Conservation (phyloP, 2,329 filamentous ascomycete genomes). For the Scedosporium aurantiacum region DNA sequence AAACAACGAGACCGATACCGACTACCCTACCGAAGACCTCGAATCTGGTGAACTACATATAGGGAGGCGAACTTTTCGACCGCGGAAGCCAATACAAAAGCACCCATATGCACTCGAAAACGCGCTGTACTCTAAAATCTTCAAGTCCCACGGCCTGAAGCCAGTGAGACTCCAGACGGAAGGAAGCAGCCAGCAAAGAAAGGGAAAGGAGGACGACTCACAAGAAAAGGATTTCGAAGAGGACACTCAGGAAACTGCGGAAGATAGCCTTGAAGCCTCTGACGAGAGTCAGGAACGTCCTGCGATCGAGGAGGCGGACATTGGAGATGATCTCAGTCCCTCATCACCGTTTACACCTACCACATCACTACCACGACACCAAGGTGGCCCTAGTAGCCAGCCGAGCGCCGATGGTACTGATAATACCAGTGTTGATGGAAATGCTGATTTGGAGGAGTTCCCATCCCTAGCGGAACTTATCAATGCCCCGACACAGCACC, state of each 20-base stretch:
- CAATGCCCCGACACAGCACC: constrained; percentile 10
- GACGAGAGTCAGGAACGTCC: constrained; percentile 24
- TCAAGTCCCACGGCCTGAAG: constrained; percentile 43
- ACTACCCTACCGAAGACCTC: constrained; percentile 4
- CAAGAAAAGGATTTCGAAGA: constrained; percentile 41
- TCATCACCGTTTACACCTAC: constrained; percentile 7
- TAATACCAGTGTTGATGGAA: constrained; percentile 22
- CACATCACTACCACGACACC: constrained; percentile 11
- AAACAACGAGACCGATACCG: neutral
- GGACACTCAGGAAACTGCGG: constrained; percentile 18
- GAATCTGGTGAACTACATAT: constrained; percentile 16
- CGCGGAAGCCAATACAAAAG: constrained; percentile 49
- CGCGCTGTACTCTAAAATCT: constrained; percentile 39
- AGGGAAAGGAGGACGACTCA: constrained; percentile 24
- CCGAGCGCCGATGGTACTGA: constrained; percentile 24
- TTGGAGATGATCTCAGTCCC: neutral
- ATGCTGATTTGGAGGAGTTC: constrained; percentile 20
- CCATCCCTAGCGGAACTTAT: constrained; percentile 25
- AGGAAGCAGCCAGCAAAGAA: constrained; percentile 18
- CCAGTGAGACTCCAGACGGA: constrained; percentile 33
- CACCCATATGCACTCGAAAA: constrained; percentile 48
- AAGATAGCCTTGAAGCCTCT: constrained; percentile 12
- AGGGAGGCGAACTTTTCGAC: constrained; percentile 39
- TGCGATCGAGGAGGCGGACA: constrained; percentile 8
- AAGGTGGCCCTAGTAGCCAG: constrained; percentile 21